These are phyloP conservation scores for Ulota crispa DNA, from an alignment of 225 moss, liverwort and hornwort species.

Conservation along the genomic window DNA sequence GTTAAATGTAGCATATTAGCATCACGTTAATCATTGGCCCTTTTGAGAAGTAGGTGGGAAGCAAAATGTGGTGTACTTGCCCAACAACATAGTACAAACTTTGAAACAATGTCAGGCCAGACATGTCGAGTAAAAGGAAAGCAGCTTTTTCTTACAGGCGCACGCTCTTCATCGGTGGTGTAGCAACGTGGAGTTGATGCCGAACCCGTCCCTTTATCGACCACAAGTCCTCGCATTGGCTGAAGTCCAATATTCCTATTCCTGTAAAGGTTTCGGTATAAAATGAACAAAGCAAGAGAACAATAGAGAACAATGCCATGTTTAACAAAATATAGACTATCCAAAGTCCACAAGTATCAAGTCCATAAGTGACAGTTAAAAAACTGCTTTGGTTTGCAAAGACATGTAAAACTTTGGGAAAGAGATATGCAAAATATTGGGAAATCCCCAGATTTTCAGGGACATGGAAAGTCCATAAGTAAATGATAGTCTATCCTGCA, in stretches of 20 bases:
- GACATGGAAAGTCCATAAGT: too few relatives aligned
- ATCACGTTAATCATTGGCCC: background rate
- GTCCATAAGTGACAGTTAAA: too few relatives aligned
- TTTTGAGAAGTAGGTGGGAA: background rate
- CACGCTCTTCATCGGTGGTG: conserved; percentile 40
- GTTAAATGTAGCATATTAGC: background rate
- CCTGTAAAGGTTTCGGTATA: conserved; percentile 23
- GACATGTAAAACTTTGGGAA: too few relatives aligned
- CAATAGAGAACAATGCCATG: too few relatives aligned
- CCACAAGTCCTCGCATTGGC: conserved; percentile 25
- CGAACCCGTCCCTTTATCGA: conserved; percentile 7
- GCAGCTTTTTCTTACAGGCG: conserved; percentile 14
- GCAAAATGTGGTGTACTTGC: background rate
- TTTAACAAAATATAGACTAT: too few relatives aligned
- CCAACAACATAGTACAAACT: background rate
- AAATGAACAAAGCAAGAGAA: background rate
- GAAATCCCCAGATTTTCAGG: too few relatives aligned
- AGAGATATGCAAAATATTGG: too few relatives aligned
- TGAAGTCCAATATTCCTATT: conserved; percentile 37
- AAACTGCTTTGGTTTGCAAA: too few relatives aligned
- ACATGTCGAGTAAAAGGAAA: background rate
- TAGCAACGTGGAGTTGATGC: conserved; percentile 32
- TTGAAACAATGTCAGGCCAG: background rate
- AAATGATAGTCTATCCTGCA: too few relatives aligned
- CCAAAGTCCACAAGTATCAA: too few relatives aligned